Conservation (phyloP, 2,329 filamentous ascomycete genomes). For the Cladosporium sp. region DNA sequence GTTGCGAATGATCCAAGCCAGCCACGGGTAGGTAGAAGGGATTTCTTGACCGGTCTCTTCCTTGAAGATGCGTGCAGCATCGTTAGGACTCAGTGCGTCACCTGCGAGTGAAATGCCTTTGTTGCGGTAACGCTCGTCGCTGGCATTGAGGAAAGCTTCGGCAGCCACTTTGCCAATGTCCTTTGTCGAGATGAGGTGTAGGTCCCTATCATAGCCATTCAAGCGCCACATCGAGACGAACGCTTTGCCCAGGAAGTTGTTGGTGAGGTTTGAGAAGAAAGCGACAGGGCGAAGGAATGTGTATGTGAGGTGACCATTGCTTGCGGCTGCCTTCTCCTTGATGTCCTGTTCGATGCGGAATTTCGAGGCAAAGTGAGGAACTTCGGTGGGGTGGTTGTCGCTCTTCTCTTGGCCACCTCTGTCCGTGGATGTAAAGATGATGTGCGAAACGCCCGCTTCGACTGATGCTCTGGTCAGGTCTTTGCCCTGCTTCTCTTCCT, state of each 20-base stretch:
- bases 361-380: conserved; percentile 61
- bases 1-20: background rate
- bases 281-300: conserved; percentile 59
- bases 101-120: conserved; percentile 48
- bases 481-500: conserved; percentile 54
- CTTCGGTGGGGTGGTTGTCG: conserved; percentile 49
- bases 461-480: conserved; percentile 49
- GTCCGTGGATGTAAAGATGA: conserved; percentile 51
- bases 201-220: conserved; percentile 14
- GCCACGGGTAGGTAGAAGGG: conserved; percentile 34
- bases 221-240: conserved; percentile 44
- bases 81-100: conserved; percentile 47
- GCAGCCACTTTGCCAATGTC: conserved; percentile 51
- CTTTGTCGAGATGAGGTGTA: conserved; percentile 38
- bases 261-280: conserved; percentile 58
- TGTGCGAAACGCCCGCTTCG: conserved; percentile 53
- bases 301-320: conserved; percentile 51
- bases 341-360: conserved; percentile 56
- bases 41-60: conserved; percentile 42
- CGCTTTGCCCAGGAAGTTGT: conserved; percentile 45
- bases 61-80: conserved; percentile 45
- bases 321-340: background rate
- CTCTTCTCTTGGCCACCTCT: conserved; percentile 54
- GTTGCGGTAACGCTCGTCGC: conserved; percentile 38
- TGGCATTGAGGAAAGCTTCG: conserved; percentile 43